Evolutionary conservation across 2,329 filamentous ascomycete genomes (phyloP).

Genomic region (Colletotrichum orchidophilum): DNA sequence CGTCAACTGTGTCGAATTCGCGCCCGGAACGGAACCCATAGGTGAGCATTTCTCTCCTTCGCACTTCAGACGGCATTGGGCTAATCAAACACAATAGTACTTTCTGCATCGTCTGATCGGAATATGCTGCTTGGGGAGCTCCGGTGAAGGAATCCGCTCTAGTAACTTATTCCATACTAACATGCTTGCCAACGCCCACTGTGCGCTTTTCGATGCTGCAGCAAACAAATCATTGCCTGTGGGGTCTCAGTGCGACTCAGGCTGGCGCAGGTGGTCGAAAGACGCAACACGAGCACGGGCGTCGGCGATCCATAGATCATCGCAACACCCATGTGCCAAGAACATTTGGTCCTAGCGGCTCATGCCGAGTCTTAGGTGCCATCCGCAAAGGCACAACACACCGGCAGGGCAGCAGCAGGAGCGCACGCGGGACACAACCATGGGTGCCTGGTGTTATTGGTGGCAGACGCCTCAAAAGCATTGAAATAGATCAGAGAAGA

Average conservation of each 20-base stretch:
- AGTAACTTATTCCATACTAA: no score
- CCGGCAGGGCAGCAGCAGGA: neutral
- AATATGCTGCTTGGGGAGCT: conserved; percentile 87
- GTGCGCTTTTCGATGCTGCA: neutral
- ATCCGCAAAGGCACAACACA: neutral
- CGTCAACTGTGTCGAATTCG: conserved; percentile 94
- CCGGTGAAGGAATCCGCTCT: conserved; percentile 21
- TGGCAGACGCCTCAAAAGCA: neutral
- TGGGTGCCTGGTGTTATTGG: neutral
- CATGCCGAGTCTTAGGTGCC: neutral
- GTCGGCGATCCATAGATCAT: neutral
- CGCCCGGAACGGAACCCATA: conserved; percentile 84
- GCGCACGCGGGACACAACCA: neutral
- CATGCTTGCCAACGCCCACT: neutral
- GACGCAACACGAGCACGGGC: neutral
- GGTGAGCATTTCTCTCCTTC: conserved; percentile 68
- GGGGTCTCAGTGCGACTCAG: neutral
- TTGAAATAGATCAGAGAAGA: neutral
- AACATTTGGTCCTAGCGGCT: neutral
- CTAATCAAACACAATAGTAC: conserved; percentile 67
- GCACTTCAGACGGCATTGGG: neutral
- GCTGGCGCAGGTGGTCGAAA: neutral
- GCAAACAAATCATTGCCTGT: neutral
- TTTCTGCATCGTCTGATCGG: conserved; percentile 90
- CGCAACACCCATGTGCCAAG: neutral